Base-by-base conservation (phyloP, 768 basidiomycete genomes). In the Postia placenta region DNA sequence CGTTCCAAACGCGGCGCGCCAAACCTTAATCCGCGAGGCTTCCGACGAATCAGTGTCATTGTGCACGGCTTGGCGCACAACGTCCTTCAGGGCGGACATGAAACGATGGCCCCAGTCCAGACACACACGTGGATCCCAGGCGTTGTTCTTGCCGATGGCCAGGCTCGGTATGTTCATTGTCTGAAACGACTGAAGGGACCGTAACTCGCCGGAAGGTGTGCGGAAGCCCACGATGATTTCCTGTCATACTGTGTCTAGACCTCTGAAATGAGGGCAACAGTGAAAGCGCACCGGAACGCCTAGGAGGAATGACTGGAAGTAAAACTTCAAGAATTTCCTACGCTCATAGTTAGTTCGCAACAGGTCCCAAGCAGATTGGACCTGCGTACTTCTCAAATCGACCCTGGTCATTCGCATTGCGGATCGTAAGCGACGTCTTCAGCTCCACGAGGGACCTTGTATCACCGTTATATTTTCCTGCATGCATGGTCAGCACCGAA, bases 301-400 rank as follows among this genome's bases (percentile, higher is more conserved):
- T 47, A 94, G 78, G 23, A 94, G 75, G 65, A 91, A 93, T 1
- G 90, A 92, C 60, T 94, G 92, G 52, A 92, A 80, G 71, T 92
- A 93, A 66, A 91, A 91, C 60, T 90, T 92, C 50, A 94, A 78
- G n/a, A 94, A 69, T 62, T 94, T 94, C 64, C 87, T 92, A 45
- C 48, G 47, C 38, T 33, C 49, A 5, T 5, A 46, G 51, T 4
- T n/a, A 28, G 39, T 23, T 30, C 24, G 42, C 42, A 41, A 42
- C 46, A 17, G 20, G n/a, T n/a, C n/a, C 23, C 22, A 23, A 30
- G 23, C 14, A 1, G 28, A 22, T 38, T 28, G 36, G 20, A 5
- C 7, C 17, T 35, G 20, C 76, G 48, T 59, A 91, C 92, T 82
- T 84, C 67, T 93, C 89, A 55, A 94, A 94, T 47, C 67, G 77